phyloP scores from a whole-genome alignment of 768 basidiomycete genomes.

The Leccinum disarticulatum region DNA sequence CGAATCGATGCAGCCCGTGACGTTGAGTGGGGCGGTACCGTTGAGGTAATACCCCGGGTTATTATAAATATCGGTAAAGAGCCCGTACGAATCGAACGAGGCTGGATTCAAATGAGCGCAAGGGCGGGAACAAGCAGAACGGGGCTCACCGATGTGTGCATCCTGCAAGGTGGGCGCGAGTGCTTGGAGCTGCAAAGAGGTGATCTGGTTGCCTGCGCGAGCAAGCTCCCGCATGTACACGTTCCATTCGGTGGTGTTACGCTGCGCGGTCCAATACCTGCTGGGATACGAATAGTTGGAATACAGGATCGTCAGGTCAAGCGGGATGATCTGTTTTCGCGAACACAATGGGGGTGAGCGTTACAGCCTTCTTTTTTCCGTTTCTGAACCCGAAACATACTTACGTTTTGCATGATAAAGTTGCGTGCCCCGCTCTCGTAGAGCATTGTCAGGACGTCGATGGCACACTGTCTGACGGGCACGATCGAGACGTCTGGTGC shows the following conservation, averaged over 20 bases:
- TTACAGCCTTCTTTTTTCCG: background rate
- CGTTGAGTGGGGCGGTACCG: slow-evolving; percentile 61
- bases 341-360: background rate
- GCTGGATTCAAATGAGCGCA: slow-evolving; percentile 35
- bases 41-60: slow-evolving; percentile 56
- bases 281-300: slow-evolving; percentile 46
- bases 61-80: slow-evolving; percentile 59
- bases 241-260: slow-evolving; percentile 60
- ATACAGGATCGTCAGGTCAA: slow-evolving; percentile 50
- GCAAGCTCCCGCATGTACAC: slow-evolving; percentile 55
- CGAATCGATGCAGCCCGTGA: slow-evolving; percentile 57
- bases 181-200: slow-evolving; percentile 49
- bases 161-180: slow-evolving; percentile 48
- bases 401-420: slow-evolving; percentile 64
- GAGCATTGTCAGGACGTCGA: slow-evolving; percentile 57
- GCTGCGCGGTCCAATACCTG: slow-evolving; percentile 47
- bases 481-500: slow-evolving; percentile 51
- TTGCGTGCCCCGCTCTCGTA: slow-evolving; percentile 62
- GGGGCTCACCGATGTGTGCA: slow-evolving; percentile 53
- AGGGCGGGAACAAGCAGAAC: background rate
- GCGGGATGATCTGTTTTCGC: slow-evolving; percentile 51
- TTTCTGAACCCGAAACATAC: slow-evolving; percentile 28
- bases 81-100: slow-evolving; percentile 58
- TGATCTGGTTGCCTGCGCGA: slow-evolving; percentile 50
- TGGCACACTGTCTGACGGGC: slow-evolving; percentile 54